phyloP scores from a whole-genome alignment of 805 yeast genomes.

The Clavispora carvajalis region DNA sequence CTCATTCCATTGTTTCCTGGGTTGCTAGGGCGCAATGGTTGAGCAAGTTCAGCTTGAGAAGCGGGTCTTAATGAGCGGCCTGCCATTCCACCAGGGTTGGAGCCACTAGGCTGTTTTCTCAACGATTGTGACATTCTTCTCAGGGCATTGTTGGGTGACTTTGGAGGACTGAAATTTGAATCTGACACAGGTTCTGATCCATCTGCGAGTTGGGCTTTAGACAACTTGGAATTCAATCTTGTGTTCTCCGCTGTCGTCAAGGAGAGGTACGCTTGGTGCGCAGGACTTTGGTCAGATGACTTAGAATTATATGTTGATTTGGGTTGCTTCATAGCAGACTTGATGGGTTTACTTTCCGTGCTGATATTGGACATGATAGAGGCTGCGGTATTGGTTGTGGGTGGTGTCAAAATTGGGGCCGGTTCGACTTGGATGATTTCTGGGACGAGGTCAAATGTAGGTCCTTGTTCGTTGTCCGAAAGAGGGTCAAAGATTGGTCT shows the following conservation, averaged over 20 bases:
- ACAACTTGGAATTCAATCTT: constrained; percentile 58
- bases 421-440: constrained; percentile 17
- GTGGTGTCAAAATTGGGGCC: constrained; percentile 4
- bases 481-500: constrained; percentile 19
- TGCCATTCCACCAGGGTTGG: constrained; percentile 14
- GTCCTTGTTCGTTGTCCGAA: constrained; percentile 5
- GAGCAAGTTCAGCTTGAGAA: constrained; percentile 12
- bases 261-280: constrained; percentile 60
- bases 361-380: constrained; percentile 26
- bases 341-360: constrained; percentile 25
- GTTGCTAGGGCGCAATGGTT: not conserved
- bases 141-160: constrained; percentile 8
- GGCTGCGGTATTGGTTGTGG: constrained; percentile 17
- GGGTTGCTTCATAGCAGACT: constrained; percentile 48
- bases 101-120: constrained; percentile 21
- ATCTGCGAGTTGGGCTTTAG: constrained; percentile 35
- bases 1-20: constrained; percentile 20
- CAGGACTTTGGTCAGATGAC: constrained; percentile 28
- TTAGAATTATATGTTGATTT: constrained; percentile 17
- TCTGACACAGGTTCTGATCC: not conserved
- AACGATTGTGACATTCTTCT: constrained; percentile 24
- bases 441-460: constrained; percentile 26
- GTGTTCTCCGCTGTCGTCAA: constrained; percentile 78
- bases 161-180: constrained; percentile 4
- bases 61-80: constrained; percentile 32